Evolutionary conservation across 495 filamentous ascomycete species (phyloP).

Genomic region (Xylaria grammica): DNA sequence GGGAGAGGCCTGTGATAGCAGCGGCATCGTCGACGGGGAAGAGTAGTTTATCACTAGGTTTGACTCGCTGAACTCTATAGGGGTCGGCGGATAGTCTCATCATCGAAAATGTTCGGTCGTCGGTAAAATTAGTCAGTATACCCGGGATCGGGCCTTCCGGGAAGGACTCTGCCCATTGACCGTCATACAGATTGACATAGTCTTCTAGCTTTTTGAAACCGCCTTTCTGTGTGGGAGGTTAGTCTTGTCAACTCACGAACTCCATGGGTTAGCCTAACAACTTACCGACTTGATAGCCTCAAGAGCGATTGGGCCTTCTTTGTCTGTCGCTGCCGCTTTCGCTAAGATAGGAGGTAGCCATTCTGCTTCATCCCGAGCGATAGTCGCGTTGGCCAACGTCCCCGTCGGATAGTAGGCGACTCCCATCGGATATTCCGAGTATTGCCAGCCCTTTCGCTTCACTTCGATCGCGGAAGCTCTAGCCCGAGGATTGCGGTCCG

Average conservation of each 20-base stretch:
- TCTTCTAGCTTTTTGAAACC: conserved; percentile 37
- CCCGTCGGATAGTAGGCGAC: conserved; percentile 18
- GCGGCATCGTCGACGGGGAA: conserved; percentile 38
- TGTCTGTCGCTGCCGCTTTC: background rate
- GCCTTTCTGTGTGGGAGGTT: conserved; percentile 25
- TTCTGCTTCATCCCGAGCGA: conserved; percentile 12
- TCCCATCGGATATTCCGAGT: conserved; percentile 16
- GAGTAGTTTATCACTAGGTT: conserved; percentile 36
- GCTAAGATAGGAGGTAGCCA: conserved; percentile 8
- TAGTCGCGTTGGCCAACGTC: conserved; percentile 15
- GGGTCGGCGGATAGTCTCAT: conserved; percentile 42
- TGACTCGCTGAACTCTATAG: conserved; percentile 36
- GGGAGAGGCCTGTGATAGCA: conserved; percentile 30
- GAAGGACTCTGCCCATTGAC: conserved; percentile 39
- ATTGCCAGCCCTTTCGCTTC: conserved; percentile 19
- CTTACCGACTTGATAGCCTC: conserved; percentile 12
- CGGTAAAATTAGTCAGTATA: conserved; percentile 43
- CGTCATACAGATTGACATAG: conserved; percentile 38
- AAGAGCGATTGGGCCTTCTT: conserved; percentile 6
- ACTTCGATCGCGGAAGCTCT: conserved; percentile 14
- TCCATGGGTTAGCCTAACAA: background rate
- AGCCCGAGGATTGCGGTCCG: conserved; percentile 10
- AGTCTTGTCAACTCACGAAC: background rate
- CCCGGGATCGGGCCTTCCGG: conserved; percentile 36
- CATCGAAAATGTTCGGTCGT: conserved; percentile 48